A percentile compares a stretch with the other conserved stretches of the same genome.
Conservation (phyloP, 2,329 filamentous ascomycete species). For the Monosporascus sp. region DNA sequence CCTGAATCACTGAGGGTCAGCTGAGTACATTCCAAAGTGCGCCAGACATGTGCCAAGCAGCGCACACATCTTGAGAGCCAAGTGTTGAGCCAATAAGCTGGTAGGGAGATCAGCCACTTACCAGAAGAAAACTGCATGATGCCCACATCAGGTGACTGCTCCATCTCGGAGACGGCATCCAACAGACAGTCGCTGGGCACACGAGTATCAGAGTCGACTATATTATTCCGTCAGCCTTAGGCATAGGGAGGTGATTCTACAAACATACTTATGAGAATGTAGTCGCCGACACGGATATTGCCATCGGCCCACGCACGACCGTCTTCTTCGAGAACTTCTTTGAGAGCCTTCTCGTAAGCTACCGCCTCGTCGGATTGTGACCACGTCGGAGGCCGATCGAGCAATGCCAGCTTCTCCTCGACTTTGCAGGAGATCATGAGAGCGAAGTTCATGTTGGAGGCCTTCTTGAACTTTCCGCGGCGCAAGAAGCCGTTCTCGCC, state of each 20-base stretch:
- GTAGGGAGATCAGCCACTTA: background rate
- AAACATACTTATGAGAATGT: conserved; percentile 52
- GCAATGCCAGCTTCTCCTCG: conserved; percentile 49
- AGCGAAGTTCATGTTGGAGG: conserved; percentile 71
- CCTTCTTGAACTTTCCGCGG: conserved; percentile 65
- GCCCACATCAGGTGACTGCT: conserved; percentile 61
- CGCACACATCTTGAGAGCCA: too few species aligned
- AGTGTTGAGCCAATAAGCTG: too few species aligned
- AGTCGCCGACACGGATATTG: conserved; percentile 56
- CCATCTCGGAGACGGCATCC: conserved; percentile 67
- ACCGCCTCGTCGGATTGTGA: conserved; percentile 39
- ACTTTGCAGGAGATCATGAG: conserved; percentile 56
- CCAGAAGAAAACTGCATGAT: conserved; percentile 64
- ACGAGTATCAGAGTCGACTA: conserved; percentile 62
- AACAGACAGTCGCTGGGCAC: conserved; percentile 63
- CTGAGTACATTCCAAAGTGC: background rate
- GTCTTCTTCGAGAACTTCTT: conserved; percentile 46
- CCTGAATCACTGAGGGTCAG: conserved; percentile 29
- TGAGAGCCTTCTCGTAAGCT: conserved; percentile 44
- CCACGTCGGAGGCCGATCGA: conserved; percentile 38
- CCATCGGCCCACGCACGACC: conserved; percentile 53
- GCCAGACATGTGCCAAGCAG: too few species aligned
- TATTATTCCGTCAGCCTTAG: conserved; percentile 2
- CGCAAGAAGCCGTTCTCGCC: conserved; percentile 54
- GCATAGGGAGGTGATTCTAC: background rate